A percentile compares a stretch with the other conserved stretches of the same genome.
These are phyloP conservation scores for Durusdinium trenchii DNA, from an alignment of 73 alveolate species.

Conservation along the genomic window DNA sequence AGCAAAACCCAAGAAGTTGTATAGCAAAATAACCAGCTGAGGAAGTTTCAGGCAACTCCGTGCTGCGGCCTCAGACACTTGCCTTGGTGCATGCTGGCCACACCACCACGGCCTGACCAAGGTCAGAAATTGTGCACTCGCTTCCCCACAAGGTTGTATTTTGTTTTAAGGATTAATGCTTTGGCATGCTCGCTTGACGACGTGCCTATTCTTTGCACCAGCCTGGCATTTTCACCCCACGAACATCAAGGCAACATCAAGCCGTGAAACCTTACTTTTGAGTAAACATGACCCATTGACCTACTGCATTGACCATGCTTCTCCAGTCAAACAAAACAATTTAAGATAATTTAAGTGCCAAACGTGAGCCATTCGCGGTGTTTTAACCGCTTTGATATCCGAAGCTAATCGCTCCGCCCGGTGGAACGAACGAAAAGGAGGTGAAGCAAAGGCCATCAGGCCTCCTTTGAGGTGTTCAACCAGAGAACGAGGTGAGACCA, in stretches of 20 bases:
- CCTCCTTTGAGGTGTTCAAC: no score
- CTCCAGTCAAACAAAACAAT: no score
- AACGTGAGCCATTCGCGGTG: no score
- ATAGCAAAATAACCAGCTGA: no score
- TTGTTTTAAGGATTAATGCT: neutral
- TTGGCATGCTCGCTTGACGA: neutral
- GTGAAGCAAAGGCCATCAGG: no score
- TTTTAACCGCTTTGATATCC: no score
- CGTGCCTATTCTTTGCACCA: neutral
- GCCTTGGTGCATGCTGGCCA: constrained; percentile 75
- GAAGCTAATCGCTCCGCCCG: no score
- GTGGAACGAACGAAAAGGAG: no score
- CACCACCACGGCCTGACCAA: constrained; percentile 48
- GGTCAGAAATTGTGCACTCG: neutral
- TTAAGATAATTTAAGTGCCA: no score
- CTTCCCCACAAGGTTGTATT: neutral
- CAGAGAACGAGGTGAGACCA: no score
- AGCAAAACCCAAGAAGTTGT: neutral
- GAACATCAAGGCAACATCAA: neutral
- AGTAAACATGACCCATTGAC: neutral
- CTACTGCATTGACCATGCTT: no score
- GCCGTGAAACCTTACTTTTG: neutral
- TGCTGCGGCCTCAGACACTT: constrained; percentile 40
- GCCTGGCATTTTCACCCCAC: no score
- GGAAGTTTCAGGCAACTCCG: neutral